Conservation (phyloP, 257 asterid genomes). For the Anisodus acutangulus region DNA sequence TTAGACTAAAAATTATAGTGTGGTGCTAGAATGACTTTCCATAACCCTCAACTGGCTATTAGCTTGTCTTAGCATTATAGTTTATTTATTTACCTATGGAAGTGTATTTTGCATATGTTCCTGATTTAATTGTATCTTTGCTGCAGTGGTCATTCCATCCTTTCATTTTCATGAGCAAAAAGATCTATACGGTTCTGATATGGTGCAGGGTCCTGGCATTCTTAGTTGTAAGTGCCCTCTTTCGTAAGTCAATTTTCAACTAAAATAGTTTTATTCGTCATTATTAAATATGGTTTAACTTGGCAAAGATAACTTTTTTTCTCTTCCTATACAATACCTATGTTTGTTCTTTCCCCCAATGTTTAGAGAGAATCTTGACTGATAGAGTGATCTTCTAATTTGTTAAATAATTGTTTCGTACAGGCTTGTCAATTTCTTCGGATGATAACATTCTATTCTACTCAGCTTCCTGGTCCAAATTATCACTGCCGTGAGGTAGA, state of each 20-base stretch:
- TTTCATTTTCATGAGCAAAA: slow-evolving; percentile 82
- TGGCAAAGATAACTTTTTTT: not conserved
- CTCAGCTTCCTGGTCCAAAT: slow-evolving; percentile 98
- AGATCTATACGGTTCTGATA: slow-evolving; percentile 85
- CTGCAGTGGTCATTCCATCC: slow-evolving; percentile 99
- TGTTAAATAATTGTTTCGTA: slow-evolving; percentile 25
- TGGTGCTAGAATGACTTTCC: not conserved
- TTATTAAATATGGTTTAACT: not conserved
- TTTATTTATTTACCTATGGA: not conserved
- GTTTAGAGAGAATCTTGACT: not conserved
- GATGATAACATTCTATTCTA: slow-evolving; percentile 86
- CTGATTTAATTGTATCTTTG: slow-evolving; percentile 35
- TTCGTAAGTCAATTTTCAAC: slow-evolving; percentile 11
- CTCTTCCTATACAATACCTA: not conserved
- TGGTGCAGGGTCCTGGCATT: slow-evolving; percentile 98
- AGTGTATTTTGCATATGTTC: slow-evolving; percentile 27
- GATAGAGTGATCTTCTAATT: not conserved
- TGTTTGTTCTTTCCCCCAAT: not conserved
- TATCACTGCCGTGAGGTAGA: slow-evolving; percentile 97
- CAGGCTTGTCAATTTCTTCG: slow-evolving; percentile 95
- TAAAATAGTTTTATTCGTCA: not conserved
- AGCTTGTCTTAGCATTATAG: not conserved
- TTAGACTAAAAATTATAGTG: not conserved
- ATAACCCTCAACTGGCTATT: not conserved
- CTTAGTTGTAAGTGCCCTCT: slow-evolving; percentile 73